Base-by-base conservation (phyloP, 2,329 filamentous ascomycete genomes). In the Clathrospora elynae region DNA sequence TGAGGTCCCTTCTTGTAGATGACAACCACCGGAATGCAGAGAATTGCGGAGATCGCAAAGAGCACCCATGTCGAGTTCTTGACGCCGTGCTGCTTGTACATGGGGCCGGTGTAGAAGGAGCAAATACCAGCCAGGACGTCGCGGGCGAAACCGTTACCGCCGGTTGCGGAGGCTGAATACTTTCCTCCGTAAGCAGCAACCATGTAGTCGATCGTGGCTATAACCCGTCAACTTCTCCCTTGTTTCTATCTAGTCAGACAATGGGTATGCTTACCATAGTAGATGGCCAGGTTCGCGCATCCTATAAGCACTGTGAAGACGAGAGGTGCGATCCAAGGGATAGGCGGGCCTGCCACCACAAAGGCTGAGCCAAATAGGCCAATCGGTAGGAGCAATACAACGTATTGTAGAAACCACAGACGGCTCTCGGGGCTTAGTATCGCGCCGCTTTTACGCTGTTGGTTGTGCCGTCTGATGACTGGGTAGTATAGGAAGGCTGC, bases 161-260 rank as follows among this genome's bases (percentile, higher is more conserved):
- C 87, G 0, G 87, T 90, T 0, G 87, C 87, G 0, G 85, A 88
- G 1, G 87, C 86, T 4, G 85, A 81, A 65, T 87, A 90, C 26
- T 49, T 54, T 0, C 82, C 82, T 0, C 86, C 87, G 53, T 89
- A 87, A 0, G 85, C 82, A 28, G 83, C 84, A 10, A 88, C 80
- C 83, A 89, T 88, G 72, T 90, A 90, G 65, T 90, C 85, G 47
- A 88, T 86, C 1, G 86, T 88, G 0, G 84, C 84, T 79, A 86
- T n/a, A n/a, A n/a, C n/a, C n/a, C n/a, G n/a, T n/a, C n/a, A n/a
- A n/a, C n/a, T n/a, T n/a, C n/a, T n/a, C n/a, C n/a, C n/a, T n/a
- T n/a, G n/a, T n/a, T n/a, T n/a, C n/a, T n/a, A n/a, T n/a, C n/a
- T n/a, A n/a, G n/a, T n/a, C n/a, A n/a, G n/a, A n/a, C n/a, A n/a